Evolutionary conservation across 1,139 yeast species (phyloP).

Genomic region (Sugiyamaella pinicola): DNA sequence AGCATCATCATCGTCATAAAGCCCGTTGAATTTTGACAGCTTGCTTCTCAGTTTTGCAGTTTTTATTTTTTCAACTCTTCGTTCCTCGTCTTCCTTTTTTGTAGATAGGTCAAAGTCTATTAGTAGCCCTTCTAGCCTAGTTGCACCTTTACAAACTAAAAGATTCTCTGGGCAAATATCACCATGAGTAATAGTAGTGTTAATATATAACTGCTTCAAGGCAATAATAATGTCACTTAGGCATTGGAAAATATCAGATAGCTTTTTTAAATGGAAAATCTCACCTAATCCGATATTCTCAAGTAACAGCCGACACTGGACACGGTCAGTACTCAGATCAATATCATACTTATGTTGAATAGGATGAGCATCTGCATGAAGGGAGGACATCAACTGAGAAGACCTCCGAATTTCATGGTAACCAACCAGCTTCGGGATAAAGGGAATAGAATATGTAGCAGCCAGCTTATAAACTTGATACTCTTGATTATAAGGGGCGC

Average conservation of each 20-base stretch:
- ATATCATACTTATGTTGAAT: conserved; percentile 3
- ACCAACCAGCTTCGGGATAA: conserved; percentile 3
- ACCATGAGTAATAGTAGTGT: not conserved
- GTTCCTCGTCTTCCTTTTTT: not conserved
- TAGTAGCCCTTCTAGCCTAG: not conserved
- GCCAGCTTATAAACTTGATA: conserved; percentile 1
- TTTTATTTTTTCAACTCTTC: not conserved
- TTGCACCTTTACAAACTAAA: not conserved
- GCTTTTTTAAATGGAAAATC: not conserved
- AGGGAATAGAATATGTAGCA: not conserved
- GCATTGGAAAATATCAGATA: not conserved
- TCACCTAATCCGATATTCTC: conserved; percentile 1
- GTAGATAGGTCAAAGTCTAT: conserved; percentile 5
- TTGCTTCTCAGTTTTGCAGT: not conserved
- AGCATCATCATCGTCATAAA: too few species aligned
- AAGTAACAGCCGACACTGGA: conserved; percentile 3
- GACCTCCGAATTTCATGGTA: conserved; percentile 1
- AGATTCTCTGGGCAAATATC: conserved; percentile 9
- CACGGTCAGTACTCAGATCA: not conserved
- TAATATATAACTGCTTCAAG: not conserved
- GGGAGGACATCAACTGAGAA: not conserved
- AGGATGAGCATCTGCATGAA: not conserved
- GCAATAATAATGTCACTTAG: not conserved
- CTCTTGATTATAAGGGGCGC: not conserved
- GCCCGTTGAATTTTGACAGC: too few species aligned